These are phyloP conservation scores for Trichocladium antarcticum DNA, from an alignment of 495 filamentous ascomycete species.

Conservation along the genomic window DNA sequence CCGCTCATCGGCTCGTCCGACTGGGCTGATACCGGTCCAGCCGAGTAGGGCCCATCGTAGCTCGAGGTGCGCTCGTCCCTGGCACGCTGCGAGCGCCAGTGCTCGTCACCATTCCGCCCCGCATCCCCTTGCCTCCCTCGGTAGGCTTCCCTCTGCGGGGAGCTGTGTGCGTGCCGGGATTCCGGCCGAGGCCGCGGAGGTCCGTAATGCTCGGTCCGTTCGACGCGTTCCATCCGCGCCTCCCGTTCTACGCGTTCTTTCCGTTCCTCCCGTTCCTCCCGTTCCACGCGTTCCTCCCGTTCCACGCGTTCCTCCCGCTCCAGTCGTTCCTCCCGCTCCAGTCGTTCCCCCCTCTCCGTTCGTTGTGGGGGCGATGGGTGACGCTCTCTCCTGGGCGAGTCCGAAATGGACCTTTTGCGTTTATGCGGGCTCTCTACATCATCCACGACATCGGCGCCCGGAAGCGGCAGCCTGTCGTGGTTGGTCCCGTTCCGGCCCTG, in stretches of 20 bases:
- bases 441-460: slow-evolving; percentile 25
- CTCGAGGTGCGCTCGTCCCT: slow-evolving; percentile 35
- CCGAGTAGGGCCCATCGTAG: slow-evolving; percentile 33
- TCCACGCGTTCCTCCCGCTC: not conserved
- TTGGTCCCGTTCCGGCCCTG: slow-evolving; percentile 26
- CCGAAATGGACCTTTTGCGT: slow-evolving; percentile 42
- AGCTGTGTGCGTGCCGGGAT: slow-evolving; percentile 33
- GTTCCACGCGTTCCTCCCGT: slow-evolving; percentile 1
- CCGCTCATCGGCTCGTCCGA: slow-evolving; percentile 39
- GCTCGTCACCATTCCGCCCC: slow-evolving; percentile 23
- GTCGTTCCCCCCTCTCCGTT: slow-evolving; percentile 2
- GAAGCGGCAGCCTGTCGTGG: slow-evolving; percentile 30
- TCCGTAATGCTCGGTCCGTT: slow-evolving; percentile 22
- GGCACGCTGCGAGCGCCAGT: slow-evolving; percentile 35
- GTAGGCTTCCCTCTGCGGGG: slow-evolving; percentile 29
- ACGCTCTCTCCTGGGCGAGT: slow-evolving; percentile 29
- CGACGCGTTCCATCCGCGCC: slow-evolving; percentile 1
- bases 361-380: slow-evolving; percentile 18
- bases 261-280: not conserved
- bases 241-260: not conserved
- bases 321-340: slow-evolving; percentile 1
- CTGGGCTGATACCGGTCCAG: slow-evolving; percentile 30
- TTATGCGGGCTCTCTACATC: slow-evolving; percentile 39
- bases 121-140: slow-evolving; percentile 28
- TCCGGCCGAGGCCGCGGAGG: slow-evolving; percentile 27